Base-by-base conservation (phyloP, 2,329 filamentous ascomycete species). In the Fonsecaea pugnacius region DNA sequence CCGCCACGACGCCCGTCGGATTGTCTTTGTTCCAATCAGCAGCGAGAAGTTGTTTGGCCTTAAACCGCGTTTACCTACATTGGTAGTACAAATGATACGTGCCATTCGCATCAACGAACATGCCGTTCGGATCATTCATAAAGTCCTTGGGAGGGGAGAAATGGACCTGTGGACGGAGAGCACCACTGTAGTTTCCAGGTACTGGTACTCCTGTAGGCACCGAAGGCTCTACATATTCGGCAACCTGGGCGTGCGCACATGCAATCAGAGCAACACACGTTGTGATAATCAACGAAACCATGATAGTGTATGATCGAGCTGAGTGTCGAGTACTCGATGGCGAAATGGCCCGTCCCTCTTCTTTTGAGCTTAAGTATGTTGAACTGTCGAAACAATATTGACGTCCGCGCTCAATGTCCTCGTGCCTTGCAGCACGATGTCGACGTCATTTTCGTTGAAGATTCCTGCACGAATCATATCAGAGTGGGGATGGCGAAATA, bases 71-170 rank as follows among this genome's bases (percentile, higher is more conserved):
- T 30, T 27, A 48, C 43, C 7, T 48, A 48, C 83, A 87, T 72
- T 89, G 87, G 70, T 89, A 90, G 74, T 89, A 89, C 1, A 88
- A 69, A 71, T 89, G 87, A 74, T 84, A 90, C 0, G 79, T 78
- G 4, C 85, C 85, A 60, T 85, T 78, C 2, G 75, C 78, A 66
- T 88, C 85, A 5, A 82, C 72, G 65, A 88, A 87, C 77, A 87
- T 80, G 69, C 87, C 87, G 74, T 89, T 89, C 1, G 87, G 86
- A 69, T 89, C 87, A 66, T 87, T 88, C 55, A 78, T 78, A 62
- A 75, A 76, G 21, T 67, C 63, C 24, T 53, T 58, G 12, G 72
- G 73, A 5, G 74, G 72, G 21, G 73, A 73, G 66, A 72, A 76
- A 58, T 75, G 74, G 16, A 73, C 64, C 63, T 74, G 74, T 18